A percentile compares a stretch with the other conserved stretches of the same genome.
Conservation (phyloP, 179 eudicot genomes). For the Spergularia azorica region DNA sequence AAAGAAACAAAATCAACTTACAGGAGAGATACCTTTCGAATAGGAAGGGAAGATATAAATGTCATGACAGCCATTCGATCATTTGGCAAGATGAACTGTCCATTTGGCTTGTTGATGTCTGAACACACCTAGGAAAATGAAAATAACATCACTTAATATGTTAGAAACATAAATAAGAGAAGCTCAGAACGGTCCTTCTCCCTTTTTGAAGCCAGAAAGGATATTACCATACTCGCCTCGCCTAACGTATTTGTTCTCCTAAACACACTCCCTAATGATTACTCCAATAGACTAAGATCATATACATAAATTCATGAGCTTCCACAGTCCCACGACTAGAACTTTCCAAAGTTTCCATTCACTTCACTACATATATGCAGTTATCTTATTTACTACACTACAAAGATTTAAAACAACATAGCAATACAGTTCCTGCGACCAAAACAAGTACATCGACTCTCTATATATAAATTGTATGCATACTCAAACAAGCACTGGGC, state of each 20-base stretch:
- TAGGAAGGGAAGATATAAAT: conserved; percentile 91
- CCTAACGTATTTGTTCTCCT: background rate
- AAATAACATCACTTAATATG: background rate
- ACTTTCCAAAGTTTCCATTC: background rate
- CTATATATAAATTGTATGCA: background rate
- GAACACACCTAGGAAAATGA: conserved; percentile 68
- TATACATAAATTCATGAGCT: background rate
- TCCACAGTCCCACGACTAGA: background rate
- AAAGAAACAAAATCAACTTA: background rate
- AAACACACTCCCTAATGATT: background rate
- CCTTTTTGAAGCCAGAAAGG: background rate
- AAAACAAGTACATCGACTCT: background rate
- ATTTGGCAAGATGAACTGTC: conserved; percentile 86
- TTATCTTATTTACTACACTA: background rate
- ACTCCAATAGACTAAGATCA: background rate
- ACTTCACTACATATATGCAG: background rate
- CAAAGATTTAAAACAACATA: background rate
- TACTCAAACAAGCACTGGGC: no score
- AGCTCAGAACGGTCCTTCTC: background rate
- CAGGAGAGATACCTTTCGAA: conserved; percentile 69
- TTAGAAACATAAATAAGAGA: background rate
- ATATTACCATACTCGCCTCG: no score
- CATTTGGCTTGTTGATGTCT: conserved; percentile 97
- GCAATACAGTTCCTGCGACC: background rate
- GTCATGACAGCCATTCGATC: conserved; percentile 81